phyloP scores from a whole-genome alignment of 805 yeast genomes.

The Yamadazyma tumulicola region DNA sequence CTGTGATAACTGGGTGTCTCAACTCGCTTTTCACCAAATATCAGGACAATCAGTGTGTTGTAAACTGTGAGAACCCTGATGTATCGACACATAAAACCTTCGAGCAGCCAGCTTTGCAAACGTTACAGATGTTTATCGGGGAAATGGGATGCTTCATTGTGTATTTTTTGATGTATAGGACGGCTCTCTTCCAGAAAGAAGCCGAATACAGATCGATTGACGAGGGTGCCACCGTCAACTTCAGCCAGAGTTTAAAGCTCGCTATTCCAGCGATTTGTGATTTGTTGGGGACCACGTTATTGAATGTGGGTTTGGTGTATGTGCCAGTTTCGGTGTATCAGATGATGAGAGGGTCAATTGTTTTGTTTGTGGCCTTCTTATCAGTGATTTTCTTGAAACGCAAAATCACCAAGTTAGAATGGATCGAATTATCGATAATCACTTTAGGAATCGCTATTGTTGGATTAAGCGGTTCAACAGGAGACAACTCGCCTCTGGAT shows the following conservation, averaged over 20 bases:
- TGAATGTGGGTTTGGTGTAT: conserved; percentile 71
- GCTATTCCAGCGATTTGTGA: conserved; percentile 71
- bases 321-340: conserved; percentile 80
- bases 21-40: conserved; percentile 72
- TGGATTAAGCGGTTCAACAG: conserved; percentile 61
- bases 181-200: background rate
- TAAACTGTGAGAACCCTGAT: conserved; percentile 47
- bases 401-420: conserved; percentile 56
- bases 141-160: conserved; percentile 52
- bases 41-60: conserved; percentile 74
- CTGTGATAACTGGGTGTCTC: conserved; percentile 64
- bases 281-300: conserved; percentile 66
- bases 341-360: conserved; percentile 80
- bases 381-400: conserved; percentile 60
- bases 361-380: conserved; percentile 70
- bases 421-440: conserved; percentile 65
- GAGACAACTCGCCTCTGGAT: conserved; percentile 5
- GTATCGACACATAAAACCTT: conserved; percentile 43
- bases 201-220: conserved; percentile 11
- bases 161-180: conserved; percentile 21
- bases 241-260: conserved; percentile 20
- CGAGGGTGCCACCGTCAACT: conserved; percentile 7
- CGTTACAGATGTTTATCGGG: conserved; percentile 79
- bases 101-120: conserved; percentile 77
- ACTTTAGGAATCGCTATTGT: conserved; percentile 68